Conservation (phyloP, 352 stramenopile genomes). For the Phytophthora citricola region DNA sequence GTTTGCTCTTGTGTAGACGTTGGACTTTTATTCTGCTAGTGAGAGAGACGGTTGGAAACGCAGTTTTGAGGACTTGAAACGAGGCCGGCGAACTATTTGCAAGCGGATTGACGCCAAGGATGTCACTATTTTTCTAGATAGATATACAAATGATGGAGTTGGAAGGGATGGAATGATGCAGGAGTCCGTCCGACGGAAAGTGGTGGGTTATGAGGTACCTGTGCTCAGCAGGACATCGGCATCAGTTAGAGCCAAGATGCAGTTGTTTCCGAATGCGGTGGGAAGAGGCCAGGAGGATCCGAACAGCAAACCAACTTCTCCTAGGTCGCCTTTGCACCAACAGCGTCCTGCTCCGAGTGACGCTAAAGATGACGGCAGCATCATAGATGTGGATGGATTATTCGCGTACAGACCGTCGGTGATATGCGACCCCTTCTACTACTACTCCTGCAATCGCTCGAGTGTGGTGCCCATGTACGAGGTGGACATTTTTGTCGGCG, state of each 20-base stretch:
- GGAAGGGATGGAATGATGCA: constrained; percentile 28
- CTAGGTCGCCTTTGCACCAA: constrained; percentile 19
- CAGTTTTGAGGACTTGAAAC: constrained; percentile 75
- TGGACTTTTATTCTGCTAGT: constrained; percentile 82
- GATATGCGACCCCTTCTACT: constrained; percentile 70
- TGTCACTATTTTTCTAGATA: constrained; percentile 85
- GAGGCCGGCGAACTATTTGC: constrained; percentile 53
- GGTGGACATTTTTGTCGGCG: constrained; percentile 72
- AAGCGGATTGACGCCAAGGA: constrained; percentile 81
- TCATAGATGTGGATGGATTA: constrained; percentile 47
- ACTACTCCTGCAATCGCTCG: constrained; percentile 62
- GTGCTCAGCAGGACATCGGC: constrained; percentile 76
- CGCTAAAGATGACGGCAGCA: constrained; percentile 17
- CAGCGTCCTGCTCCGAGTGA: not conserved
- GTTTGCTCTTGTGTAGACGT: constrained; percentile 42
- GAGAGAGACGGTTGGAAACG: constrained; percentile 60
- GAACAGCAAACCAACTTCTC: constrained; percentile 23
- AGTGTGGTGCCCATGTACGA: constrained; percentile 60
- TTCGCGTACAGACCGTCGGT: constrained; percentile 54
- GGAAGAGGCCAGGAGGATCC: constrained; percentile 17
- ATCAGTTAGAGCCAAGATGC: constrained; percentile 62
- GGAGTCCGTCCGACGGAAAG: constrained; percentile 62
- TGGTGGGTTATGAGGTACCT: constrained; percentile 83
- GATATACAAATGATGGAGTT: constrained; percentile 70
- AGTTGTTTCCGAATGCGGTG: constrained; percentile 46